Percentiles rank a stretch among this genome's conserved stretches.
Conservation (phyloP, 2,329 filamentous ascomycete species). For the Phialemonium atrogriseum region DNA sequence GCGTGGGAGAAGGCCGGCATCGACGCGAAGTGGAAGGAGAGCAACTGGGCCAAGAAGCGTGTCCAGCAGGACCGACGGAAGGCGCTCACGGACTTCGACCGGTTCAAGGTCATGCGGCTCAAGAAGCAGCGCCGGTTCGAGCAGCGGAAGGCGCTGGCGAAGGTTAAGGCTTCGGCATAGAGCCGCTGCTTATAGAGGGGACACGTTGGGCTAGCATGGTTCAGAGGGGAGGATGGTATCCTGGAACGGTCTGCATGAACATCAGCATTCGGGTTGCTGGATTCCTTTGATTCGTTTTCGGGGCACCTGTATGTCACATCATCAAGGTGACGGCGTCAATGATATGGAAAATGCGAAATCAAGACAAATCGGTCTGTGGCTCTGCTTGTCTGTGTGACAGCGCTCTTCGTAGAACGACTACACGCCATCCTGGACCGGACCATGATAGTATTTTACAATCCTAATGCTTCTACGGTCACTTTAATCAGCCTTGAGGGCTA, state of each 20-base stretch:
- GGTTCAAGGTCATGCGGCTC: constrained; percentile 99
- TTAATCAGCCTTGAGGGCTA: no score
- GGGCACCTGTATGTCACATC: constrained; percentile 59
- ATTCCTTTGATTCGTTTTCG: constrained; percentile 48
- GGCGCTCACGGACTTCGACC: constrained; percentile 94
- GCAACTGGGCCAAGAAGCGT: constrained; percentile 90
- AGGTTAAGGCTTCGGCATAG: constrained; percentile 79
- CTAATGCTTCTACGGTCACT: no score
- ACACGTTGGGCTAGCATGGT: constrained; percentile 20
- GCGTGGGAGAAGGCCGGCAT: constrained; percentile 87
- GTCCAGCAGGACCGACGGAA: constrained; percentile 78
- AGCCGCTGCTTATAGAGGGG: constrained; percentile 18
- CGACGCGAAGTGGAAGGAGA: constrained; percentile 87
- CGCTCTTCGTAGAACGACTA: no score
- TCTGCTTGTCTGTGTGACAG: no score
- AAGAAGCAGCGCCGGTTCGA: constrained; percentile 99
- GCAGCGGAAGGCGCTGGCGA: constrained; percentile 91
- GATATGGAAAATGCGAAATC: constrained; percentile 54
- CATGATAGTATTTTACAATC: constrained; percentile 10
- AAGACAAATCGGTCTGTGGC: no score
- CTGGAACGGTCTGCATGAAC: constrained; percentile 35
- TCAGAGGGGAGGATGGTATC: constrained; percentile 24
- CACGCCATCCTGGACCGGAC: constrained; percentile 12
- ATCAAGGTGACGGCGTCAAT: constrained; percentile 57
- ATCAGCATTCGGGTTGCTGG: constrained; percentile 48